Evolutionary conservation across 768 basidiomycete genomes (phyloP).

Genomic region (Tricholoma sp.): DNA sequence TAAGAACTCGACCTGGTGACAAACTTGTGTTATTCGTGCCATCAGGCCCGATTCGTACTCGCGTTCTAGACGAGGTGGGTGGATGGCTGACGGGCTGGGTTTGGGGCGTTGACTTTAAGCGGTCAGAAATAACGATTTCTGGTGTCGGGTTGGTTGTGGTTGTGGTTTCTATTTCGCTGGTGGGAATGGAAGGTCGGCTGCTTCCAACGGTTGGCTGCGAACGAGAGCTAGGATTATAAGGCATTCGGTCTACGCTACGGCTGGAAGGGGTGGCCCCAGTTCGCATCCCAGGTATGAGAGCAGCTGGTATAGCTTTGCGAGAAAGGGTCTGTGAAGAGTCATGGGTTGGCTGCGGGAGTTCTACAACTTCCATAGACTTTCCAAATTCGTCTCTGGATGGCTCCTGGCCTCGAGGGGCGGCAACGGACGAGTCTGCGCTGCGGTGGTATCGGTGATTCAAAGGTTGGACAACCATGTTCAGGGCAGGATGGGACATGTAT

Average conservation of each 20-base stretch:
- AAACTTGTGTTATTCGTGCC: background rate
- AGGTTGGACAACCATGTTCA: slow-evolving; percentile 19
- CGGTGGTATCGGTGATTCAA: slow-evolving; percentile 14
- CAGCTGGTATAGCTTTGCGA: background rate
- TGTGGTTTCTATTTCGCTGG: background rate
- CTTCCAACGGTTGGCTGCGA: background rate
- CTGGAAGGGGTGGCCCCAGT: background rate
- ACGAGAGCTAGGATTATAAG: background rate
- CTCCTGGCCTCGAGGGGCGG: slow-evolving; percentile 6
- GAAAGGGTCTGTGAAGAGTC: background rate
- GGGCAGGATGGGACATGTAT: slow-evolving; percentile 42
- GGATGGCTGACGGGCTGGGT: background rate
- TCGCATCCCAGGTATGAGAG: background rate
- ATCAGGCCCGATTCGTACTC: background rate
- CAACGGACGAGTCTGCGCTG: slow-evolving; percentile 19
- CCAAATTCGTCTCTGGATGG: slow-evolving; percentile 8
- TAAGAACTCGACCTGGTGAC: background rate
- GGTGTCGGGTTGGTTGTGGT: background rate
- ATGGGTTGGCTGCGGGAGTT: background rate
- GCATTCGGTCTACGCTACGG: background rate
- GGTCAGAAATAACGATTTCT: slow-evolving; percentile 2
- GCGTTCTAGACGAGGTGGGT: background rate
- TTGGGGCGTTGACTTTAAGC: background rate
- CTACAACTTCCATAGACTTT: background rate
- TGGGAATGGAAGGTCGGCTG: background rate